Evolutionary conservation across 2,329 filamentous ascomycete species (phyloP), one percentile per base, ranked within the genome.

Genomic region (Stachybotrys chartarum): DNA sequence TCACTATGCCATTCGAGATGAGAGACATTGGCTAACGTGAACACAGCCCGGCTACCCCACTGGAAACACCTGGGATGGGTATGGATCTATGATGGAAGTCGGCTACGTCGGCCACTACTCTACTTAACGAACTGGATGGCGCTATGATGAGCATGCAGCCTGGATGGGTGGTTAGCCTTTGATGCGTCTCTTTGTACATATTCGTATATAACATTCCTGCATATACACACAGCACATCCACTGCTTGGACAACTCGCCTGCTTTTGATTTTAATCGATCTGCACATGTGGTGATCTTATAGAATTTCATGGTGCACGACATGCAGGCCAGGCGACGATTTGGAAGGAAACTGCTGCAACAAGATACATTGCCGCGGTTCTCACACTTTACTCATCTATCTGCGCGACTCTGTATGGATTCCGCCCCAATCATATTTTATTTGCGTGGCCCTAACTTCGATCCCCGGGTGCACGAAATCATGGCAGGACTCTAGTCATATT

Each of bases 41-140:
- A n/a, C 30, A 2, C 50, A 51, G 50, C 50, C 50, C 50, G 50
- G 50, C 31, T 35, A 51, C 50, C 50, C 50, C 14, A 42, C 35
- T 24, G 50, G 31, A 14, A 32, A 30, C 50, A 51, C 50, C 30
- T 14, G 14, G n/a, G 53, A 55, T 24, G 53, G 53, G 3, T 55
- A 57, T 30, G 59, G 59, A n/a, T 55, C 54, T 55, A 62, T 62
- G 60, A 61, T 62, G 60, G 60, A 62, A 47, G 58, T 62, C 44
- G 60, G 54, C 7, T 62, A 62, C 46, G 59, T 61, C 39, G 60
- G 56, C 30, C 60, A 62, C 30, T 62, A 55, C 48, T 51, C 49
- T 47, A 47, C 45, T 24, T 47, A 24, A 47, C 10, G 10, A 17
- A 42, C 14, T 14, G 35, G 10, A 42, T 42, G 35, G 14, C 8